Conservation (phyloP, 2,329 filamentous ascomycete genomes). For the Penicillium janthinellum region DNA sequence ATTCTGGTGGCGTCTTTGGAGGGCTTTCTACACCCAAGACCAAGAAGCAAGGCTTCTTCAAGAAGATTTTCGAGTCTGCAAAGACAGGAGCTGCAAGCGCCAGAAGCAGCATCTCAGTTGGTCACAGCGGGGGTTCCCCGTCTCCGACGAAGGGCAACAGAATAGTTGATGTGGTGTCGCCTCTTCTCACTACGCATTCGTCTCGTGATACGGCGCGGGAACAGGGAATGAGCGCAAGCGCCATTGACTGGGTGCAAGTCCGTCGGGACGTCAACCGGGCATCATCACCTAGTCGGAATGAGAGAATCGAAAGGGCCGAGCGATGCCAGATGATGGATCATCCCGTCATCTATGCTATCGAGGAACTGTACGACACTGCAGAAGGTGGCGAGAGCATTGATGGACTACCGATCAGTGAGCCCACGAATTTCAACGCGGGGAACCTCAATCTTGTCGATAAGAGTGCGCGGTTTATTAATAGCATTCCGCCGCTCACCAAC, state of each 20-base stretch:
- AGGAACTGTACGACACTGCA: constrained; percentile 79
- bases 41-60: constrained; percentile 88
- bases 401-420: constrained; percentile 77
- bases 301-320: constrained; percentile 80
- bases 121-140: constrained; percentile 50
- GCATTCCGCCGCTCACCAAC: constrained; percentile 78
- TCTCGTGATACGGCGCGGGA: constrained; percentile 63
- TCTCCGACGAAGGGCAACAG: constrained; percentile 53
- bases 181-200: constrained; percentile 35
- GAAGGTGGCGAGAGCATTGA: constrained; percentile 90
- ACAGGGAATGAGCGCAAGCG: constrained; percentile 63
- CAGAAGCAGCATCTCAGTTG: constrained; percentile 77
- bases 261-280: constrained; percentile 93
- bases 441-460: constrained; percentile 92
- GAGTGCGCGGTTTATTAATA: constrained; percentile 86
- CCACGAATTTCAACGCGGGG: constrained; percentile 76
- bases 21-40: constrained; percentile 74
- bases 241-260: constrained; percentile 93
- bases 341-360: constrained; percentile 82
- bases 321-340: constrained; percentile 94
- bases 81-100: constrained; percentile 92
- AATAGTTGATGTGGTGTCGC: constrained; percentile 49
- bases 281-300: constrained; percentile 87
- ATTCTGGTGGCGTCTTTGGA: constrained; percentile 70
- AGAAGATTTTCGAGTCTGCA: constrained; percentile 89